Evolutionary conservation across 768 basidiomycete species (phyloP).

Genomic region (Suillus ampliporus): DNA sequence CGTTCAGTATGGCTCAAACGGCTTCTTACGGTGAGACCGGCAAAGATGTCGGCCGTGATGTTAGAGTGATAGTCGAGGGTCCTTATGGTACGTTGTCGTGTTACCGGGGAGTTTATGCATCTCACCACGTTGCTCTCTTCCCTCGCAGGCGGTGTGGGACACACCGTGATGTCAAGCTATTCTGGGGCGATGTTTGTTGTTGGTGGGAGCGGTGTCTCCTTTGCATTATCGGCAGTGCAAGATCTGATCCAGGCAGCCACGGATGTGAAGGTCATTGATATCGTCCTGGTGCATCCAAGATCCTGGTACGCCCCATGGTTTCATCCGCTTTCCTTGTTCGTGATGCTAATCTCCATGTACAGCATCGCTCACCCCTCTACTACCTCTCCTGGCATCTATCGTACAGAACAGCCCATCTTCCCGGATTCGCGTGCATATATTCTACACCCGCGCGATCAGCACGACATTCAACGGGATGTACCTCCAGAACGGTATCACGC

Average conservation of each 20-base stretch:
- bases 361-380: slow-evolving; percentile 44
- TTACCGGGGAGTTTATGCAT: neutral
- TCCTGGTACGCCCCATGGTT: slow-evolving; percentile 39
- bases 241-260: slow-evolving; percentile 51
- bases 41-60: slow-evolving; percentile 23
- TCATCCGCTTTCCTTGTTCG: slow-evolving; percentile 13
- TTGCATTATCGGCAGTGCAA: slow-evolving; percentile 54
- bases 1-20: slow-evolving; percentile 47
- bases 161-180: slow-evolving; percentile 54
- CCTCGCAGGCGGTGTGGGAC: slow-evolving; percentile 45
- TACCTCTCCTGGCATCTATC: slow-evolving; percentile 44
- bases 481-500: slow-evolving; percentile 46
- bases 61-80: slow-evolving; percentile 52
- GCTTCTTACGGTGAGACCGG: slow-evolving; percentile 30
- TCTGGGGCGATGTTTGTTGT: slow-evolving; percentile 60
- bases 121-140: slow-evolving; percentile 1
- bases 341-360: slow-evolving; percentile 14
- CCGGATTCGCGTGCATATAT: slow-evolving; percentile 45
- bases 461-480: slow-evolving; percentile 37
- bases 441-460: slow-evolving; percentile 49
- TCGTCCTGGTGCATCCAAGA: slow-evolving; percentile 61
- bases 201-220: slow-evolving; percentile 68
- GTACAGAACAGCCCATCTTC: slow-evolving; percentile 40
- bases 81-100: slow-evolving; percentile 44
- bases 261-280: slow-evolving; percentile 50